Base-by-base conservation (phyloP, 73 alveolate species). In the Tetrahymena elliotti region DNA sequence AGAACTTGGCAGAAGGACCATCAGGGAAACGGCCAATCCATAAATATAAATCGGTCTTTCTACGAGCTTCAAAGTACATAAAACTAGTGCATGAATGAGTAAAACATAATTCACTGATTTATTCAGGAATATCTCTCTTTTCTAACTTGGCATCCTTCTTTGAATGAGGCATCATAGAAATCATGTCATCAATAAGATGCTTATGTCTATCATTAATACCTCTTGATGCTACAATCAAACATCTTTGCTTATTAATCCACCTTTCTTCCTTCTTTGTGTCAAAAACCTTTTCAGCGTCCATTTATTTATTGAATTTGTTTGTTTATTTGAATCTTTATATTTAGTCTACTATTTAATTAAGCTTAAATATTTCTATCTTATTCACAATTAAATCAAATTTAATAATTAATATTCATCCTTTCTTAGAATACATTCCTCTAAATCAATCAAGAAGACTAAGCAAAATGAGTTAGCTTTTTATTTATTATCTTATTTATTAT, bases 101-200 rank as follows among this genome's bases (percentile, higher is more conserved):
- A 96, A 96, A 97, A 52, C 99, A 98, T 33, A 99, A 96, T 33
- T 99, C 99, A 93, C 97, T 96, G 92, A 99, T 95, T 84, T 97
- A 98, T 41, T 97, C 98, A 35, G 97, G 84, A 16, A 98, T 99
- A 27, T 96, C 97, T 96, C 99, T 98, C 92, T 98, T 95, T 96
- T 99, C 99, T 39, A 99, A 97, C 96, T 98, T 99, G 84, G 99
- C 96, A 95, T 99, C 99, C 97, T 98, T 98, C 97, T 99, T 99
- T 41, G 98, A 97, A 96, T 99, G 99, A 27, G 99, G 99, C 40
- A 99, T 97, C 35, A 99, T 96, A 93, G 97, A 97, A 83, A 98
- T 96, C 37, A 99, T 84, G 95, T 99, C 99, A 84, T 93, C 95
- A 35, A 98, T 95, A 37, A 99, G 95, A 84, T 98, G 99, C 41